Conservation (phyloP, 331 rosid species). For the Erythrophleum ivorense region DNA sequence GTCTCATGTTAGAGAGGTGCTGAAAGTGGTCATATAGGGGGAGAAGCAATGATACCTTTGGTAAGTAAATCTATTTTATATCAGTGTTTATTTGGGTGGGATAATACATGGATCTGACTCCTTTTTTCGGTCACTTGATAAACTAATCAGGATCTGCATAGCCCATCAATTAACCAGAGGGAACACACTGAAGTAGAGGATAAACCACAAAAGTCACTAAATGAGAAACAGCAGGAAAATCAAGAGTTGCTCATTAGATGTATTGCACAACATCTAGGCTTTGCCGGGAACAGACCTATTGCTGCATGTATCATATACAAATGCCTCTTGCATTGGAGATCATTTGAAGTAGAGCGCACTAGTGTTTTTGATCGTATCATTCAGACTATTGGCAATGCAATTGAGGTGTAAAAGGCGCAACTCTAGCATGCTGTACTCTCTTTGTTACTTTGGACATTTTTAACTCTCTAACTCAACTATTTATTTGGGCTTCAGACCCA, state of each 20-base stretch:
- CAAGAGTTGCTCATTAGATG: conserved; percentile 81
- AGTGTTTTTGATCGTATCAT: conserved; percentile 79
- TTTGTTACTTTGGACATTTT: conserved; percentile 16
- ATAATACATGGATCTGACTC: conserved; percentile 37
- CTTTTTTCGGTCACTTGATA: conserved; percentile 35
- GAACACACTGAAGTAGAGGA: conserved; percentile 69
- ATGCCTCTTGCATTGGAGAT: conserved; percentile 88
- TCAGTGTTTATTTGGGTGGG: conserved; percentile 24
- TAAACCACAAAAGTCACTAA: conserved; percentile 73
- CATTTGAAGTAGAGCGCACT: conserved; percentile 85
- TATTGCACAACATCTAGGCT: conserved; percentile 76
- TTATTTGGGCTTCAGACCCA: conserved; percentile 66
- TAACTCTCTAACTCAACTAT: conserved; percentile 35
- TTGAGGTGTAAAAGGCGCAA: conserved; percentile 63
- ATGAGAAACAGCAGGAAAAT: conserved; percentile 85
- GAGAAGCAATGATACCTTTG: conserved; percentile 58
- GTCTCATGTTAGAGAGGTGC: conserved; percentile 60
- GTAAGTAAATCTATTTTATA: conserved; percentile 49
- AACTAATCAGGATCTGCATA: conserved; percentile 65
- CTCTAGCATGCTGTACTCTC: conserved; percentile 32
- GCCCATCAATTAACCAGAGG: conserved; percentile 62
- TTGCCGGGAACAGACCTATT: conserved; percentile 71
- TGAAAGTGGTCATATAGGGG: conserved; percentile 58
- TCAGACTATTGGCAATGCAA: conserved; percentile 74
- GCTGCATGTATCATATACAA: conserved; percentile 87